A percentile compares a stretch with the other conserved stretches of the same genome.
phyloP scores from a whole-genome alignment of 73 alveolate genomes.

The Symbiodinium natans region DNA sequence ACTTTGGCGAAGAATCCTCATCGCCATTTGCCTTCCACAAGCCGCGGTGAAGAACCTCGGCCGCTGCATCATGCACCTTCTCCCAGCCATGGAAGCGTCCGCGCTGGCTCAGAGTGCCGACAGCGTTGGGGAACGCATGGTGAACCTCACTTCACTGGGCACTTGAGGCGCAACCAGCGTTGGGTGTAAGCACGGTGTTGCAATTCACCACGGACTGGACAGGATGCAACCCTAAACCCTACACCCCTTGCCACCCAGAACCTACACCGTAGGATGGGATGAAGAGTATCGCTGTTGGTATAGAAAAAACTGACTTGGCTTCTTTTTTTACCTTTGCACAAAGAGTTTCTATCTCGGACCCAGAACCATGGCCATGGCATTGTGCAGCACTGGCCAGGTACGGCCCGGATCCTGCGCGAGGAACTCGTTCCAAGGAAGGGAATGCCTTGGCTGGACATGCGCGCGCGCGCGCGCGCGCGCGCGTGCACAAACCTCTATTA shows the following conservation, averaged over 20 bases:
- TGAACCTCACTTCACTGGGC: background rate
- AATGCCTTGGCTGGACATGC: slow-evolving; percentile 18
- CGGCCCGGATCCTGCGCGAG: slow-evolving; percentile 81
- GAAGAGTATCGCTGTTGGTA: too few relatives aligned
- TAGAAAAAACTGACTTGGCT: background rate
- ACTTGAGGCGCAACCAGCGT: too few relatives aligned
- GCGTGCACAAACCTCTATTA: too few relatives aligned
- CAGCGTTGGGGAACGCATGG: slow-evolving; percentile 60
- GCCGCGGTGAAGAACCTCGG: background rate
- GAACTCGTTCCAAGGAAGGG: slow-evolving; percentile 75
- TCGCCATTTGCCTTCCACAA: slow-evolving; percentile 11
- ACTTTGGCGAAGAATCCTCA: too few relatives aligned
- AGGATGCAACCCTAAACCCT: background rate
- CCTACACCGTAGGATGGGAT: too few relatives aligned
- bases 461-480: too few relatives aligned
- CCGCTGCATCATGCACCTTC: slow-evolving; percentile 38
- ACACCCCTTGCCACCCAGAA: background rate
- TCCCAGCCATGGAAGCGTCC: slow-evolving; percentile 84
- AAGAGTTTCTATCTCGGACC: background rate
- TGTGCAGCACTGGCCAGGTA: slow-evolving; percentile 79
- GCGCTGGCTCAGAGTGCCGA: slow-evolving; percentile 67
- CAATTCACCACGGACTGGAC: background rate
- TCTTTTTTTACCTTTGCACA: background rate
- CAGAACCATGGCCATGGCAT: slow-evolving; percentile 44
- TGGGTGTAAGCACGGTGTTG: background rate